These are phyloP conservation scores for Plasmopara muralis DNA, from an alignment of 352 stramenopile species.

Conservation along the genomic window DNA sequence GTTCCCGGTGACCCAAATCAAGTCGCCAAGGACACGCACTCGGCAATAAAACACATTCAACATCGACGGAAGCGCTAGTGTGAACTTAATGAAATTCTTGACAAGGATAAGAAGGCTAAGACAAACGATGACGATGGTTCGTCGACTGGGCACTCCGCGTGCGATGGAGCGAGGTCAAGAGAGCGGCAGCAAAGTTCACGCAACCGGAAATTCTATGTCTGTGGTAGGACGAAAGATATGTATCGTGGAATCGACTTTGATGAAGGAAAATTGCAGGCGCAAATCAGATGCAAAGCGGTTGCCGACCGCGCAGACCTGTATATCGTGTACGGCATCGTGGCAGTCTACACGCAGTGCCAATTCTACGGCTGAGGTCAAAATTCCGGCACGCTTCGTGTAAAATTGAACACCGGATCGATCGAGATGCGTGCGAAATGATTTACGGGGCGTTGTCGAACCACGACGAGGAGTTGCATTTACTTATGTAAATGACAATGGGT, in stretches of 20 bases:
- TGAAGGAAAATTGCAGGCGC: conserved; percentile 34
- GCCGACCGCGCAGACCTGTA: conserved; percentile 30
- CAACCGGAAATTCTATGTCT: neutral
- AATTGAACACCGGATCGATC: conserved; percentile 19
- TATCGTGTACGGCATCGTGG: conserved; percentile 45
- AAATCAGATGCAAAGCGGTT: conserved; percentile 40
- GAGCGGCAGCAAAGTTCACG: neutral
- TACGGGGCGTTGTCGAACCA: conserved; percentile 23
- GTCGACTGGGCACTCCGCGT: neutral
- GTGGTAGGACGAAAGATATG: conserved; percentile 22
- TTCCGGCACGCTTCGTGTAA: conserved; percentile 13
- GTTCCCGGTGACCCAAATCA: neutral
- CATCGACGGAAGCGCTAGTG: neutral
- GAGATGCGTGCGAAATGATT: conserved; percentile 30
- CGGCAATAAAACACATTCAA: neutral
- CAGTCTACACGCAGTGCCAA: conserved; percentile 35
- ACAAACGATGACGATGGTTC: neutral
- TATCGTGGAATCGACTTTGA: conserved; percentile 45
- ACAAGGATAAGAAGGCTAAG: neutral
- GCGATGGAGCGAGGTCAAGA: neutral
- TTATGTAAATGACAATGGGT: neutral
- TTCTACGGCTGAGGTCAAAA: conserved; percentile 33
- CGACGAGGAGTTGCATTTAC: conserved; percentile 12
- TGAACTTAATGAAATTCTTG: neutral
- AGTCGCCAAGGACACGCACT: neutral